Conservation (phyloP, 192 early-diverging fungal genomes). For the Umbelopsis sp. region DNA sequence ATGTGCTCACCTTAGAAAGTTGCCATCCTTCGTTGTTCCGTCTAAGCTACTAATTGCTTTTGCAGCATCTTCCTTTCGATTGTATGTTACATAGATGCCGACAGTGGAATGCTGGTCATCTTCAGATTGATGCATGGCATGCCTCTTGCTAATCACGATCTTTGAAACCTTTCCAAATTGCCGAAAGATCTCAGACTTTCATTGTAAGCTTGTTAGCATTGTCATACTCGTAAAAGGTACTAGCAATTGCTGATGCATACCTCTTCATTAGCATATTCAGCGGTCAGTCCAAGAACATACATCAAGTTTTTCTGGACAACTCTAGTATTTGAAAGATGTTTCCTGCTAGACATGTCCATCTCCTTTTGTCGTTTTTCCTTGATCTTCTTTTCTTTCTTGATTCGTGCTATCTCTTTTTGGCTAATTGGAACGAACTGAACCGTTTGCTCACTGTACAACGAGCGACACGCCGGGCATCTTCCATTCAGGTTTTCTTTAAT, state of each 20-base stretch:
- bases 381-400: constrained; percentile 76
- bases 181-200: constrained; percentile 87
- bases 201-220: background rate
- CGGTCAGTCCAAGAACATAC: constrained; percentile 91
- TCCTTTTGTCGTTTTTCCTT: constrained; percentile 92
- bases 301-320: constrained; percentile 98
- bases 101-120: constrained; percentile 46
- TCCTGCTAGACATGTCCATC: constrained; percentile 72
- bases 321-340: constrained; percentile 83
- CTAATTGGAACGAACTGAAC: constrained; percentile 89
- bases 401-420: constrained; percentile 80
- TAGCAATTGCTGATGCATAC: constrained; percentile 37
- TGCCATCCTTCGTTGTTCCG: constrained; percentile 46
- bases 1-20: background rate
- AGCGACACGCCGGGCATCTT: constrained; percentile 93
- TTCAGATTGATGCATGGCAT: constrained; percentile 38
- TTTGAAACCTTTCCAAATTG: constrained; percentile 97
- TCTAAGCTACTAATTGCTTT: constrained; percentile 94
- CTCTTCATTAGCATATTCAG: constrained; percentile 86
- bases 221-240: background rate
- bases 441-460: constrained; percentile 87
- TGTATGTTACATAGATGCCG: constrained; percentile 95
- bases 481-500: constrained; percentile 94
- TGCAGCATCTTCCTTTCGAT: constrained; percentile 89
- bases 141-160: constrained; percentile 86